These are phyloP conservation scores for Leishmania martiniquensis DNA, from an alignment of 208 protist species.

Conservation along the genomic window DNA sequence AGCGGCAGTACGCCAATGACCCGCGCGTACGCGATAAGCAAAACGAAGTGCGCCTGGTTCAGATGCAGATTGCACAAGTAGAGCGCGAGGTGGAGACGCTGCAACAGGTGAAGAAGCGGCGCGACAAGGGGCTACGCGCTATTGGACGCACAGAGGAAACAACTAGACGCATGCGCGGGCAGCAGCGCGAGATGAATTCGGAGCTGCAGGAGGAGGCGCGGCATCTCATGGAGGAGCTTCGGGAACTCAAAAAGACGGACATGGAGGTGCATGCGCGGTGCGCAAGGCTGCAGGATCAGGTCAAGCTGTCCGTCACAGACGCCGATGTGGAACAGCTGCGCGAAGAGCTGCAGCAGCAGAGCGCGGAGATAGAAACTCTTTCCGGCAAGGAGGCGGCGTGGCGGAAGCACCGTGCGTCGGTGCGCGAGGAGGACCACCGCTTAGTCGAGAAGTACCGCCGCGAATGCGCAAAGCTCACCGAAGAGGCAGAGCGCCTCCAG, in stretches of 20 bases:
- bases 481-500: constrained; percentile 53
- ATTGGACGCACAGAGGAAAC: constrained; percentile 52
- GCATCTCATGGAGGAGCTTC: constrained; percentile 53
- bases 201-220: constrained; percentile 51
- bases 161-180: constrained; percentile 36
- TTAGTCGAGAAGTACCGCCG: constrained; percentile 34
- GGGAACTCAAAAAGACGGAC: constrained; percentile 49
- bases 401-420: constrained; percentile 37
- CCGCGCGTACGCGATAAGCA: constrained; percentile 65
- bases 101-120: constrained; percentile 51
- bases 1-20: constrained; percentile 40
- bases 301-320: constrained; percentile 60
- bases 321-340: constrained; percentile 46
- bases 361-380: constrained; percentile 22
- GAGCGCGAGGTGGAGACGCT: constrained; percentile 70
- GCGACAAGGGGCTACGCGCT: constrained; percentile 46
- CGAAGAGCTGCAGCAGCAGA: constrained; percentile 36
- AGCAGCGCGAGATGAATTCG: constrained; percentile 50
- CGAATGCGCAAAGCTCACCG: constrained; percentile 52
- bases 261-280: constrained; percentile 63
- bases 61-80: constrained; percentile 50
- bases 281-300: constrained; percentile 52
- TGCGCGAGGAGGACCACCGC: constrained; percentile 43
- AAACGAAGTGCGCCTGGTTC: constrained; percentile 63
- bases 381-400: constrained; percentile 24